Conservation (phyloP, 371 early-diverging fungal species). For the Mycotypha africana region DNA sequence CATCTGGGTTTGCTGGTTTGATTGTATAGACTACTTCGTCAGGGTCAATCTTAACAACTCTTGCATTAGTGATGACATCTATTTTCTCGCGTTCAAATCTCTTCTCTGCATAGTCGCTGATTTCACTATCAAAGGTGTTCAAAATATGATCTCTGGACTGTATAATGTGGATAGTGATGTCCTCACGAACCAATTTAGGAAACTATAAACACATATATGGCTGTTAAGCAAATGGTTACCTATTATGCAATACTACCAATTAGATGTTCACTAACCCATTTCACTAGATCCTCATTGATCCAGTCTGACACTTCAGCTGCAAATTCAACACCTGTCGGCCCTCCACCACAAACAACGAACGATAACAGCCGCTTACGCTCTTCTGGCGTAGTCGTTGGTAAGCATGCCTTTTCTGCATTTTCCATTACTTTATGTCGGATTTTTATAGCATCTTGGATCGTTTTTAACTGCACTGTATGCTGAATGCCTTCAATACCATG, state of each 20-base stretch:
- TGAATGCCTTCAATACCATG: constrained; percentile 80
- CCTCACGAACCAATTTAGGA: constrained; percentile 56
- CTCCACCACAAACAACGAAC: constrained; percentile 84
- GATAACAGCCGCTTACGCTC: constrained; percentile 79
- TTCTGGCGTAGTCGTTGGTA: constrained; percentile 66
- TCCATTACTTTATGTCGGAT: constrained; percentile 64
- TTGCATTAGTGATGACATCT: constrained; percentile 66
- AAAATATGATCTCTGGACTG: constrained; percentile 77
- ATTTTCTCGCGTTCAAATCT: constrained; percentile 73
- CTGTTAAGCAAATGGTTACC: too few relatives aligned
- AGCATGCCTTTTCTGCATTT: constrained; percentile 80
- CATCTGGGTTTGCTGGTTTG: constrained; percentile 18
- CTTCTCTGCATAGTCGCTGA: constrained; percentile 63
- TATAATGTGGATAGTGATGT: constrained; percentile 63
- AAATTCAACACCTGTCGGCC: constrained; percentile 78
- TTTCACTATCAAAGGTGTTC: constrained; percentile 72
- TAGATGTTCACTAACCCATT: constrained; percentile 36
- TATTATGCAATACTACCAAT: neutral
- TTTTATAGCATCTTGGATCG: constrained; percentile 65
- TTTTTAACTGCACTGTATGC: constrained; percentile 64
- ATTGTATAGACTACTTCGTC: constrained; percentile 44
- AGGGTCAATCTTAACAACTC: constrained; percentile 58
- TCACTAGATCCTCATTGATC: constrained; percentile 73
- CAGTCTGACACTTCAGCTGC: constrained; percentile 84
- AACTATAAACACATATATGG: too few relatives aligned